phyloP scores from a whole-genome alignment of 345 rosid genomes.

The Atalantia buxifolia region DNA sequence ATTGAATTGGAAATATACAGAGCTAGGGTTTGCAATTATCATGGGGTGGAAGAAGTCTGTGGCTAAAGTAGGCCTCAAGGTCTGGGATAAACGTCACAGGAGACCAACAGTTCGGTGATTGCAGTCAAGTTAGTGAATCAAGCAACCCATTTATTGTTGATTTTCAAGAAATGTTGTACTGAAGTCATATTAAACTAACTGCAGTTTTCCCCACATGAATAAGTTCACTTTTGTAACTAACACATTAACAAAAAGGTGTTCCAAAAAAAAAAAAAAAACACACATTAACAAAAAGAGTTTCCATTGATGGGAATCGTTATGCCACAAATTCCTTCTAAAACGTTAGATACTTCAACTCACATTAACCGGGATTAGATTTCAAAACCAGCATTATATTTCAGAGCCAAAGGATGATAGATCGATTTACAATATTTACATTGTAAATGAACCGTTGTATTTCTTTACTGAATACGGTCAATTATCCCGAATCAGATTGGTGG shows the following conservation, averaged over 20 bases:
- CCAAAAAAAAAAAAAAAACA: no score
- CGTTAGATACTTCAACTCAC: not conserved
- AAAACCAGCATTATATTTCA: not conserved
- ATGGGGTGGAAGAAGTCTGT: not conserved
- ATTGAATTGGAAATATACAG: no score
- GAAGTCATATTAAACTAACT: not conserved
- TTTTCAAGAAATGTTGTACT: not conserved
- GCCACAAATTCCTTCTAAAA: not conserved
- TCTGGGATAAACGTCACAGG: no score
- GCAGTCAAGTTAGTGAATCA: not conserved
- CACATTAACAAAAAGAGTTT: not conserved
- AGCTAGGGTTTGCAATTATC: no score
- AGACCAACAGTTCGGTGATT: no score
- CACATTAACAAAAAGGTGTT: no score
- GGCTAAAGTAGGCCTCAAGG: not conserved
- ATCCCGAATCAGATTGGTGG: constrained; percentile 61
- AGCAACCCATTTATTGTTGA: not conserved
- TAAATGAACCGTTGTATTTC: constrained; percentile 9
- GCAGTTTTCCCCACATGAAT: not conserved
- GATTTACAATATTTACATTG: constrained; percentile 35
- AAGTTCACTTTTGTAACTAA: not conserved
- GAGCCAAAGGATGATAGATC: not conserved
- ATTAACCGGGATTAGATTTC: not conserved
- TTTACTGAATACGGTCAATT: constrained; percentile 12
- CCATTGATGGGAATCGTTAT: not conserved